Base-by-base conservation (phyloP, 805 yeast genomes). In the Starmerella stigmatis region DNA sequence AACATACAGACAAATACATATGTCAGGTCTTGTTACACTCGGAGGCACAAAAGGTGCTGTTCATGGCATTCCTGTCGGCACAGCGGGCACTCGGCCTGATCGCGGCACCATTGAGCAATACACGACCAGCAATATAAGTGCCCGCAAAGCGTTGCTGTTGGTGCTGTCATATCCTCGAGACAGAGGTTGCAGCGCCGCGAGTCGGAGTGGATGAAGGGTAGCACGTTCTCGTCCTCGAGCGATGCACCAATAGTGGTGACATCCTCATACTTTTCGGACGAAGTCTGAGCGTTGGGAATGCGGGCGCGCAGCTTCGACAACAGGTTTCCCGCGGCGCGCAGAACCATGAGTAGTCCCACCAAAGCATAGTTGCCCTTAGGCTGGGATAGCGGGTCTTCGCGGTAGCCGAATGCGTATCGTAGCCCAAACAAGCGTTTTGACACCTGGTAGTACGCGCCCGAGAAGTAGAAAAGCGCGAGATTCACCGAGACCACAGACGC, bases 51-150 rank as follows among this genome's bases (percentile, higher is more conserved):
- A 42, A 85, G 58, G 50, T 77, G 74, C 60, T 78, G 80, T 54
- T 73, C 80, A 23, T 70, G 64, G 41, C 85, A 72, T 20, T 67
- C 70, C 52, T 81, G 92, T 44, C 97, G 64, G 59, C 97, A 92
- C 22, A 92, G 66, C 0, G 98, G 97, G 60, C 98, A 89, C 58
- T 86, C 96, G 0, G 86, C 79, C 48, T 74, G 72, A 53, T 86
- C 95, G 50, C 85, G 70, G 47, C 86, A 76, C 97, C 97, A 89
- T 55, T 83, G 94, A 6, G 78, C 70, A 4, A 86, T 77, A 60
- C 97, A 89, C 6, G 68, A 70, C 96, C 97, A 89, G 64, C 98
- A 89, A 61, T 84, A 89, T 13, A 85, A 47, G 61, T 89, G 98
- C 0, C 97, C 98, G 64, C 98, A 89, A 4, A 79, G 74, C 0